Conservation (phyloP, 1,139 yeast species). For the Suhomyces chickasaworum region DNA sequence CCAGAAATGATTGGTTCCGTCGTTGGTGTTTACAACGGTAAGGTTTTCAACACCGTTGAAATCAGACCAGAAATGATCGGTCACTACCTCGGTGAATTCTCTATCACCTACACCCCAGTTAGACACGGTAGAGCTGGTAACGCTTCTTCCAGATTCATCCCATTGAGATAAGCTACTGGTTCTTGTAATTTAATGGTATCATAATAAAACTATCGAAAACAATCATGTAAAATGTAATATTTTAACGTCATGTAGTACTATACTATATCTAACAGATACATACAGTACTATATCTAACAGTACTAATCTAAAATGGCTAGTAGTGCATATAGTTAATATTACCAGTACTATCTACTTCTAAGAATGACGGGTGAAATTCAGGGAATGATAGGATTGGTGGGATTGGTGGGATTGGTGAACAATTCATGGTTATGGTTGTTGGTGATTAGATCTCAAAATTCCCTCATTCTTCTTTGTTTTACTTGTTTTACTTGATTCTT, state of each 20-base stretch:
- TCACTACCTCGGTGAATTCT: slow-evolving; percentile 99
- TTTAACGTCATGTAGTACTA: no score
- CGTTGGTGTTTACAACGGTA: slow-evolving; percentile 99
- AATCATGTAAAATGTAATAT: no score
- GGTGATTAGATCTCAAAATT: not conserved
- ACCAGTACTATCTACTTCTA: no score
- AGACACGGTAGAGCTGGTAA: slow-evolving; percentile 99
- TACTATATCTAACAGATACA: no score
- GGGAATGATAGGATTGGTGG: no score
- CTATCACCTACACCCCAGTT: slow-evolving; percentile 99
- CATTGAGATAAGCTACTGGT: slow-evolving; percentile 46
- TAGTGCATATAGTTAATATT: not conserved
- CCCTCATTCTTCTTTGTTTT: not conserved
- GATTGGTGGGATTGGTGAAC: no score
- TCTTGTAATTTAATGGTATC: slow-evolving; percentile 21
- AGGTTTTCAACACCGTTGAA: slow-evolving; percentile 99
- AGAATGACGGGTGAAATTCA: no score
- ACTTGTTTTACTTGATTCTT: not conserved
- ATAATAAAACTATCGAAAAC: slow-evolving; percentile 11
- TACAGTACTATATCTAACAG: no score
- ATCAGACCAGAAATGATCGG: slow-evolving; percentile 99
- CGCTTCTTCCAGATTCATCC: slow-evolving; percentile 84
- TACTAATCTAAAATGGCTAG: no score
- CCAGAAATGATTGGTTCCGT: slow-evolving; percentile 99
- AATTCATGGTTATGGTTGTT: not conserved